Evolutionary conservation across 2,329 filamentous ascomycete species (phyloP), one percentile per base, ranked within the genome.

Genomic region (Colletotrichum orbiculare): DNA sequence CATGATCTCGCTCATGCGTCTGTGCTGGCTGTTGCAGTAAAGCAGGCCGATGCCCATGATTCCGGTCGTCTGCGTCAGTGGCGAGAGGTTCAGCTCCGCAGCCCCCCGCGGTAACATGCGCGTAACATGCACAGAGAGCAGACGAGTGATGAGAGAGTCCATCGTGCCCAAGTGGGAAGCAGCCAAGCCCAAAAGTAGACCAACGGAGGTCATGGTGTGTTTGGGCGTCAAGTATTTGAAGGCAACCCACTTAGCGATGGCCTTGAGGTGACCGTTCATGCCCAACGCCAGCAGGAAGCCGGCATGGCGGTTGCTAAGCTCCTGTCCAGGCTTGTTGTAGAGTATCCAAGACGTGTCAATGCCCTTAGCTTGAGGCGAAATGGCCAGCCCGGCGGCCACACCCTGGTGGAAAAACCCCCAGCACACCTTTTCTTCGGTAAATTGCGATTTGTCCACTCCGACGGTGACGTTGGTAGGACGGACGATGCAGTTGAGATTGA

Each of bases 191-290:
- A 99, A 83, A 3, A 99, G 84, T n/a, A 99, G 83, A 9, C 96
- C 96, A 59, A 99, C 95, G 1, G 96, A 98, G 33, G 96, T 98
- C 96, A 99, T 99, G 34, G 94, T 97, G 77, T 99, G 96, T 73
- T 99, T 99, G 1, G 96, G 95, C 0, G 96, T 99, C n/a, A 99
- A 82, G 71, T 99, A 99, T 74, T 97, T 98, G 85, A 98, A 99
- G 8, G 94, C 95, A 47, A 99, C 91, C 95, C 96, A 99, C 80
- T 98, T 98, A 3, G 96, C 96, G 35, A 99, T 87, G 8, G 89
- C 91, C 71, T 93, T 96, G n/a, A 99, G 82, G 78, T 99, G 96
- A 0, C 96, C 96, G 71, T 97, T 97, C 33, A 99, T 82, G 4
- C 96, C 96, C 5, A 99, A 83, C 5, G 94, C 96, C 0, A 99